Conservation (phyloP, 805 yeast genomes). For the Debaryomyces prosopidis region DNA sequence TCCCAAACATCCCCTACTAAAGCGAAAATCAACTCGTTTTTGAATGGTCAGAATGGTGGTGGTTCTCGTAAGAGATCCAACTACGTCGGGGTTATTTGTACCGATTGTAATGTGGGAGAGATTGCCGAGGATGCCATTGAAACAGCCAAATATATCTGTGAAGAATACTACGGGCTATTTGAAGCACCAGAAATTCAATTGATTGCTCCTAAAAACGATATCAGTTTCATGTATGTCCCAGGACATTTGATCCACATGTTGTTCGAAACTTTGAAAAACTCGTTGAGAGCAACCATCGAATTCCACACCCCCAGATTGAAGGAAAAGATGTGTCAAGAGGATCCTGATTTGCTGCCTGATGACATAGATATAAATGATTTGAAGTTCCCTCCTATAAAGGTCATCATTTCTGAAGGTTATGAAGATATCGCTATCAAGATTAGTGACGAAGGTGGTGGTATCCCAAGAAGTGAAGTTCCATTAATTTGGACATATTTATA, state of each 20-base stretch:
- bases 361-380: constrained; percentile 58
- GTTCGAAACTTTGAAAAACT: constrained; percentile 84
- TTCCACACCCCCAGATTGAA: constrained; percentile 58
- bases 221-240: constrained; percentile 87
- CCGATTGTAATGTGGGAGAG: constrained; percentile 79
- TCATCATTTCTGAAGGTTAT: constrained; percentile 83
- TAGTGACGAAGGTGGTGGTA: constrained; percentile 94
- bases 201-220: constrained; percentile 68
- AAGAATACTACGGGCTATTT: constrained; percentile 82
- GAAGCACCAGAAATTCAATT: constrained; percentile 84
- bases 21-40: constrained; percentile 33
- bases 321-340: constrained; percentile 33
- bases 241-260: constrained; percentile 91
- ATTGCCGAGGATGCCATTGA: constrained; percentile 87
- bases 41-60: constrained; percentile 28
- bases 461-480: constrained; percentile 80
- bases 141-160: constrained; percentile 87
- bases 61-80: constrained; percentile 38
- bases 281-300: constrained; percentile 87
- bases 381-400: constrained; percentile 78
- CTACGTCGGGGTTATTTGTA: constrained; percentile 87
- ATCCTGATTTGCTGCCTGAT: constrained; percentile 40
- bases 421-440: constrained; percentile 90
- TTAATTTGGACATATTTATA: constrained; percentile 89
- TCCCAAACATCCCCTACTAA: constrained; percentile 52